Evolutionary conservation across 495 filamentous ascomycete genomes (phyloP), one percentile per base, ranked within the genome.

Genomic region (Penicillium samsonianum): DNA sequence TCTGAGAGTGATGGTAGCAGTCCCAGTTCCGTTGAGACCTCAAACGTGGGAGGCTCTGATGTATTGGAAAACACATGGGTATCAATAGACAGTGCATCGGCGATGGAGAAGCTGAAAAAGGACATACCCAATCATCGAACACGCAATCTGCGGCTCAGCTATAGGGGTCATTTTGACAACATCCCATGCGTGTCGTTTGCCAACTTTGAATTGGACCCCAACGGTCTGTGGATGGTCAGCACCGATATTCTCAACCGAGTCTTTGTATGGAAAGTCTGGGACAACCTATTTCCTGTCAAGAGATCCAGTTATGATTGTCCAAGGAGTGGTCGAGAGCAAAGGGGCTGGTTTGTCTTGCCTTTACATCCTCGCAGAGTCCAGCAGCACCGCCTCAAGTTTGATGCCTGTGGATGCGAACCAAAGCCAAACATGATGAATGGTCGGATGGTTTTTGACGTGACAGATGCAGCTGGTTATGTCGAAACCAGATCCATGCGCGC

Each of bases 111-210:
- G 7, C 59, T 78, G 20, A 65, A 59, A 30, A 58, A 67, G 30
- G 22, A 67, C 7, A 72, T 70, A 64, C 71, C 69, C 11, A 64
- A 65, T 14, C 65, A 73, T 55, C 72, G 70, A 31, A 74, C 65
- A 5, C 68, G 67, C 17, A 78, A 80, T 50, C 64, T 74, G 23
- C 73, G 65, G 41, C 57, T 78, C 38, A 73, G 61, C 35, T 79
- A 84, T 41, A 67, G 53, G 6, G 78, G 77, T 22, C 81, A 83
- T 62, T 61, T 66, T 19, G 60, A 72, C 19, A 96, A 98, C 62
- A 90, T 96, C 5, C 93, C 94, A 2, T 85, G 78, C 33, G 75
- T 98, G 16, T 76, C 83, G 11, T 97, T 98, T 58, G 75, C 81
- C 52, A 86, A 87, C 66, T 80, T 82, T 37, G 82, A 82, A 48